A percentile compares a stretch with the other conserved stretches of the same genome.
These are phyloP conservation scores for Colletotrichum kahawae DNA, from an alignment of 2,329 filamentous ascomycete species.

Conservation along the genomic window DNA sequence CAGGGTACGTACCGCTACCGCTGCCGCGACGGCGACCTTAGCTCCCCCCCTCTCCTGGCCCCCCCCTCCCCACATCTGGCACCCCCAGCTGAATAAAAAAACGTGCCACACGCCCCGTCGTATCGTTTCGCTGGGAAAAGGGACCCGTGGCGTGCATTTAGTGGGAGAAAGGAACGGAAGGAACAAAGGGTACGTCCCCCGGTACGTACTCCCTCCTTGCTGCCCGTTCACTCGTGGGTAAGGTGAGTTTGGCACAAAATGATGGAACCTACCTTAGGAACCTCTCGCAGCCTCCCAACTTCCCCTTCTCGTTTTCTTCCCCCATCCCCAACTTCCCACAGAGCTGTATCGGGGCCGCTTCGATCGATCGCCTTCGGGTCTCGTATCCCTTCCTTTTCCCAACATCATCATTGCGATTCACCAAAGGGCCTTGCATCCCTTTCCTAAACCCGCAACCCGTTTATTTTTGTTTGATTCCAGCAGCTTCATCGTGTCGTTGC, in stretches of 20 bases:
- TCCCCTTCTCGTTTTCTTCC: constrained; percentile 38
- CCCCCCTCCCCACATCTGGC: background rate
- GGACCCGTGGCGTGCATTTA: constrained; percentile 5
- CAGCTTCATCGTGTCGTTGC: background rate
- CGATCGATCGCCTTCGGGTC: constrained; percentile 20
- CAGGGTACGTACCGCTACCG: background rate
- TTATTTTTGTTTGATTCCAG: background rate
- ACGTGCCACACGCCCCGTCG: constrained; percentile 8
- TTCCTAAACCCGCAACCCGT: background rate
- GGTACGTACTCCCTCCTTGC: constrained; percentile 8
- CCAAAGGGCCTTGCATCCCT: background rate
- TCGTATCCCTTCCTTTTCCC: constrained; percentile 24
- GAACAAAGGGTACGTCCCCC: constrained; percentile 13
- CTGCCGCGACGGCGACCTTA: background rate
- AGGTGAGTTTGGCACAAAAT: constrained; percentile 48
- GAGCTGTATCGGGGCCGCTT: constrained; percentile 18
- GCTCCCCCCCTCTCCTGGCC: background rate
- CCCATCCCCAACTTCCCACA: constrained; percentile 33
- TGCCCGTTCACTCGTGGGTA: constrained; percentile 46
- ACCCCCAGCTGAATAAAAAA: constrained; percentile 16
- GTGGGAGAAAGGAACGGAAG: constrained; percentile 10
- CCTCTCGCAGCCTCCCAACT: constrained; percentile 40
- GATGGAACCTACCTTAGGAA: constrained; percentile 20
- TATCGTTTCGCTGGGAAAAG: constrained; percentile 16
- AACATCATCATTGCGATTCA: constrained; percentile 16